A percentile compares a stretch with the other conserved stretches of the same genome.
Conservation (phyloP, 257 asterid species). For the Solanum dulcamara region DNA sequence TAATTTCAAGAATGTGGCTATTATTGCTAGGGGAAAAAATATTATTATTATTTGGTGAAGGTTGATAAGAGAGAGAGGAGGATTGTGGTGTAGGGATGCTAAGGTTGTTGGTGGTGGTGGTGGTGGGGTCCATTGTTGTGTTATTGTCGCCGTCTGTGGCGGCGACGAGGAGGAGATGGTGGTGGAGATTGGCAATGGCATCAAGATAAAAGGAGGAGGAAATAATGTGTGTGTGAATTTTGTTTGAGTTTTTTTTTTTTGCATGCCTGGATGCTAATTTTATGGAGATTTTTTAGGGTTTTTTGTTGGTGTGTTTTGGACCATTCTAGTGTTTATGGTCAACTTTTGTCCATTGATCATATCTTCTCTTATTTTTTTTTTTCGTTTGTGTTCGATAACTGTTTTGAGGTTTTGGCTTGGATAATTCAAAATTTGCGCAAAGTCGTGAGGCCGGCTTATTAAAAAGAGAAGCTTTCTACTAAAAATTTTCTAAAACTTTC, state of each 20-base stretch:
- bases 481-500: background rate
- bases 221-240: background rate
- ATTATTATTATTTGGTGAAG: background rate
- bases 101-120: background rate
- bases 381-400: background rate
- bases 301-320: background rate
- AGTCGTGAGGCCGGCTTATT: background rate
- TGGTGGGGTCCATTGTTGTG: background rate
- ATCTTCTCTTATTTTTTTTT: background rate
- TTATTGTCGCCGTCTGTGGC: background rate
- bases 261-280: background rate
- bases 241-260: background rate
- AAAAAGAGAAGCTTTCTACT: background rate
- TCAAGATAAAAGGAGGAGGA: background rate
- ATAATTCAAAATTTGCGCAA: background rate
- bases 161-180: background rate
- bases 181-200: background rate
- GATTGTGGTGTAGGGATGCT: background rate
- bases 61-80: background rate
- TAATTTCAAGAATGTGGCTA: slow-evolving; percentile 51
- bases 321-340: background rate
- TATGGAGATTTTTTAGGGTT: background rate
- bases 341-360: background rate
- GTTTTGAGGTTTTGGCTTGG: background rate
- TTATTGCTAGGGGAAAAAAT: background rate